A percentile compares a stretch with the other conserved stretches of the same genome.
Evolutionary conservation across 1,284 basidiomycete genomes (phyloP).

Genomic region (Somion occarium): DNA sequence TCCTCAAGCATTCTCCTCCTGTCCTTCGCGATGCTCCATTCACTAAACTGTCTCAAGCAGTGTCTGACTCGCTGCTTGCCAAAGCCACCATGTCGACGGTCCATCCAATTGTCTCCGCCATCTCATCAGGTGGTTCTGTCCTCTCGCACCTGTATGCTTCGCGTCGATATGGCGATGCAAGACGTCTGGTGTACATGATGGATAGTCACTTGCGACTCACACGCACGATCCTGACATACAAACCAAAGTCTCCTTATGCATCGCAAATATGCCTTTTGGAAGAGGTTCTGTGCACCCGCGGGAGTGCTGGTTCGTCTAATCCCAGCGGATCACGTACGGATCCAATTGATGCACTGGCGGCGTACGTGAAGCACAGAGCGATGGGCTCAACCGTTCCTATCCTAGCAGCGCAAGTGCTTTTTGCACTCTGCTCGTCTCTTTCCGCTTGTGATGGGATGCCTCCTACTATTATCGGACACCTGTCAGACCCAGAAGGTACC

Average conservation of each 20-base stretch:
- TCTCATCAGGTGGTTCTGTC: slow-evolving; percentile 57
- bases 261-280: slow-evolving; percentile 63
- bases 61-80: slow-evolving; percentile 63
- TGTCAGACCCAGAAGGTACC: slow-evolving; percentile 66
- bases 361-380: slow-evolving; percentile 58
- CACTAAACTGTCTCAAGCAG: slow-evolving; percentile 49
- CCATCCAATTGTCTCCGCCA: slow-evolving; percentile 65
- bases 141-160: slow-evolving; percentile 56
- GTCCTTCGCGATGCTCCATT: slow-evolving; percentile 50
- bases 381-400: slow-evolving; percentile 54
- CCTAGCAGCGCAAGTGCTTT: slow-evolving; percentile 62
- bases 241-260: slow-evolving; percentile 39
- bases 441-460: slow-evolving; percentile 52
- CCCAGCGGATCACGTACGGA: slow-evolving; percentile 49
- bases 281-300: slow-evolving; percentile 63
- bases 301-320: slow-evolving; percentile 27
- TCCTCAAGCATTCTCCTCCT: slow-evolving; percentile 61
- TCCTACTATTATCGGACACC: slow-evolving; percentile 67
- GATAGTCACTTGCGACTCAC: slow-evolving; percentile 61
- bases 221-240: slow-evolving; percentile 57
- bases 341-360: slow-evolving; percentile 67
- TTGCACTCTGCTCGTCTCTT: slow-evolving; percentile 63
- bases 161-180: slow-evolving; percentile 64
- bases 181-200: slow-evolving; percentile 64
- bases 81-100: slow-evolving; percentile 73